Percentiles rank a stretch among this genome's conserved stretches.
Evolutionary conservation across 352 stramenopile genomes (phyloP).

Genomic region (Pythium brachiatum): DNA sequence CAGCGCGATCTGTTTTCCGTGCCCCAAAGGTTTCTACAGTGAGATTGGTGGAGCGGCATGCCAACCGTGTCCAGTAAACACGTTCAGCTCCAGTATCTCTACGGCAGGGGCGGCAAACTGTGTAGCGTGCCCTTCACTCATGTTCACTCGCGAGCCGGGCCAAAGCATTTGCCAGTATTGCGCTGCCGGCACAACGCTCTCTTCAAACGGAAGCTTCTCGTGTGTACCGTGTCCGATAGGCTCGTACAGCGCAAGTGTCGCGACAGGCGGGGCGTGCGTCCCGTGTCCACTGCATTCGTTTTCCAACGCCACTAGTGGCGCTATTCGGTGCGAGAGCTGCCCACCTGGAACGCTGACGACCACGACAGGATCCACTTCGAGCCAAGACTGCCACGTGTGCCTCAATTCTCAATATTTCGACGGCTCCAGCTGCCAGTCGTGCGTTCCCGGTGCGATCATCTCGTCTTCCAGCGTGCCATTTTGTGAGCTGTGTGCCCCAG

Average conservation of each 20-base stretch:
- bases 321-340: conserved; percentile 8
- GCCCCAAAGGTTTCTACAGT: conserved; percentile 61
- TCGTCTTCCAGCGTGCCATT: background rate
- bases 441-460: conserved; percentile 3
- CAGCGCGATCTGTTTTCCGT: conserved; percentile 43
- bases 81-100: conserved; percentile 31
- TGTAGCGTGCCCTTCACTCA: conserved; percentile 29
- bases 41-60: conserved; percentile 33
- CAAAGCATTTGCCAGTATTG: conserved; percentile 23
- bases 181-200: background rate
- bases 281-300: conserved; percentile 46
- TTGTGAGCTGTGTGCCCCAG: conserved; percentile 33
- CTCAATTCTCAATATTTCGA: conserved; percentile 29
- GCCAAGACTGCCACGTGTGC: conserved; percentile 38
- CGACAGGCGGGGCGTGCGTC: conserved; percentile 34
- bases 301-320: conserved; percentile 10
- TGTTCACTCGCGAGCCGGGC: conserved; percentile 36
- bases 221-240: conserved; percentile 43
- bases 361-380: conserved; percentile 21
- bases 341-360: conserved; percentile 32
- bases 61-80: conserved; percentile 47
- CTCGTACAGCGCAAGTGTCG: conserved; percentile 30
- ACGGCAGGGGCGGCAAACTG: conserved; percentile 28
- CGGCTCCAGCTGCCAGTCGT: conserved; percentile 25
- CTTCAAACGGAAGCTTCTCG: background rate